Evolutionary conservation across 1,284 basidiomycete genomes (phyloP), one percentile per base, ranked within the genome.

Genomic region (Cystobasidium sp.): DNA sequence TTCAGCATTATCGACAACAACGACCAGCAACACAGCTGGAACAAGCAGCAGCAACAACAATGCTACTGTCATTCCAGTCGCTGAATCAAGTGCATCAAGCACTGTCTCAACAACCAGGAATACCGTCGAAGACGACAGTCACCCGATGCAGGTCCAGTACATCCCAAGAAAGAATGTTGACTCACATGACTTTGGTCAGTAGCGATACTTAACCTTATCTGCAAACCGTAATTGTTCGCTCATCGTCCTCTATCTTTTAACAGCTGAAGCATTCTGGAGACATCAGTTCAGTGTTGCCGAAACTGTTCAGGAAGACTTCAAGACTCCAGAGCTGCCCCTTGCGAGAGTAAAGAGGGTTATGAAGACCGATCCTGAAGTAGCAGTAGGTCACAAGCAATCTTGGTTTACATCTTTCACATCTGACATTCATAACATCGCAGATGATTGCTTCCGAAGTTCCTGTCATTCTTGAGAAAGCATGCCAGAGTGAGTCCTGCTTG

Each of bases 391-490:
- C 31, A 31, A 31, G 16, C 39, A 41, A 58, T 41, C 53, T 62
- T 44, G 12, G 24, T 58, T 24, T 46, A 22, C 46, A 51, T 46
- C 14, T 14, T 43, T 44, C 43, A 58, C 52, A 68, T 41, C 56
- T 62, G 68, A 59, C n/a, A 24, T 22, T 6, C 31, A 24, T 14
- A 3, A 3, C 43, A 16, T 22, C 55, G 8, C 79, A 94, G 93
- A 97, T 96, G 94, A 96, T 97, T 79, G 92, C 93, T 74, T 92
- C 93, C 65, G 94, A 96, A 91, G 94, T 93, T 16, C 94, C 94
- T 7, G 92, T 97, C 75, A 85, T 97, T 58, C 94, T 97, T 83
- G 94, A 93, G 84, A 96, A 95, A 83, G 94, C 94, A 69, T 97
- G 94, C 83, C 94, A 97, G 86, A 91, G 94, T 96, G 80, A 79